A percentile compares a stretch with the other conserved stretches of the same genome.
Evolutionary conservation across 345 rosid genomes (phyloP).

Genomic region (Pelargonium nanum): DNA sequence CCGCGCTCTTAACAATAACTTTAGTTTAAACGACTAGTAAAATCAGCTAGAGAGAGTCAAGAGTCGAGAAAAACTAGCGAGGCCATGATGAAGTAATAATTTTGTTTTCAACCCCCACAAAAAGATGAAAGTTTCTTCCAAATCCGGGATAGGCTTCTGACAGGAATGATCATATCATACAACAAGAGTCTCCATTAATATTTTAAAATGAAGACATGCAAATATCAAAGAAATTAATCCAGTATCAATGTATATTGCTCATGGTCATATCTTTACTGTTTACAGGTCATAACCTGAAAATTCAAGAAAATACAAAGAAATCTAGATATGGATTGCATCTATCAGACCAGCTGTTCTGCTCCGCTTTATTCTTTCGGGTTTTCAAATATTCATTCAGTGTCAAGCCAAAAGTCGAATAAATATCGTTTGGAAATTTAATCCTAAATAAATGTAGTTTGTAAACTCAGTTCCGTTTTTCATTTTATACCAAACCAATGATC

Average conservation of each 20-base stretch:
- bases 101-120: too few species aligned
- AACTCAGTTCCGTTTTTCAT: conserved; percentile 1
- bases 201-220: too few species aligned
- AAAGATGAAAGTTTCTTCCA: too few species aligned
- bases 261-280: background rate
- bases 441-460: background rate
- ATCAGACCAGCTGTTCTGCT: background rate
- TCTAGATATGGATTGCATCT: background rate
- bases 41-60: too few species aligned
- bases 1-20: too few species aligned
- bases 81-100: too few species aligned
- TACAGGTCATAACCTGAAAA: background rate
- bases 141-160: too few species aligned
- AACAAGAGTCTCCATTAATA: too few species aligned
- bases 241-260: background rate
- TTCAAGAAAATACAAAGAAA: background rate
- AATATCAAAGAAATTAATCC: too few species aligned
- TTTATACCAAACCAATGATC: conserved; percentile 19
- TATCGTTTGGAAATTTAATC: conserved; percentile 6
- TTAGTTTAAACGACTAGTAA: too few species aligned
- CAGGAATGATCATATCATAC: too few species aligned
- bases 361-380: conserved; percentile 12
- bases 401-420: background rate
- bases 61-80: too few species aligned
- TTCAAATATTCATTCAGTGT: background rate